Percentiles rank a stretch among this genome's conserved stretches.
phyloP scores from a whole-genome alignment of 2,329 filamentous ascomycete species.

The Blumeria graminis region DNA sequence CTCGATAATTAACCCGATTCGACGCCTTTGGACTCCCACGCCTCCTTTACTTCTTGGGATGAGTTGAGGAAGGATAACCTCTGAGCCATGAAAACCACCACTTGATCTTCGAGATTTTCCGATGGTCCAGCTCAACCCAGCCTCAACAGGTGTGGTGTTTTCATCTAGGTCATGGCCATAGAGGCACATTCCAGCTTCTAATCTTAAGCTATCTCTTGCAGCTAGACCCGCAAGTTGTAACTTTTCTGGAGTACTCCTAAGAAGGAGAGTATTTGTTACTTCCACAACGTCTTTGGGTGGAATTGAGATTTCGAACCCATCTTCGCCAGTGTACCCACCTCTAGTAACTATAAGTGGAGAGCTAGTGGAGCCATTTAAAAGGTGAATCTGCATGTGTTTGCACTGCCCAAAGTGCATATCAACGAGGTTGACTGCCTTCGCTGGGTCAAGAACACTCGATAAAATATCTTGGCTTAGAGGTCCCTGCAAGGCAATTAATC shows the following conservation, averaged over 20 bases:
- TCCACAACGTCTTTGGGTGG: constrained; percentile 37
- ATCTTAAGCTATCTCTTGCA: constrained; percentile 69
- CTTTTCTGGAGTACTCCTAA: constrained; percentile 28
- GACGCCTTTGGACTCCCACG: constrained; percentile 40
- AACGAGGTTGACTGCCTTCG: constrained; percentile 24
- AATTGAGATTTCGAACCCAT: constrained; percentile 91
- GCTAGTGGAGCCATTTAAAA: constrained; percentile 25
- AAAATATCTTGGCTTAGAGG: constrained; percentile 46
- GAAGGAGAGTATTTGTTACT: constrained; percentile 35
- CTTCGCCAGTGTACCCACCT: constrained; percentile 90
- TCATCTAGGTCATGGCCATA: constrained; percentile 96
- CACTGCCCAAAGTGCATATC: constrained; percentile 65
- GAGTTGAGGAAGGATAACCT: constrained; percentile 53
- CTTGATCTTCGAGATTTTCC: constrained; percentile 44
- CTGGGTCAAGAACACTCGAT: constrained; percentile 16
- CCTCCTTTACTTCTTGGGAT: constrained; percentile 50
- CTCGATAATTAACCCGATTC: constrained; percentile 61
- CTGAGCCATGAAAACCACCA: constrained; percentile 67
- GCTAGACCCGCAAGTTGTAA: constrained; percentile 71
- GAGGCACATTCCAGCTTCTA: constrained; percentile 97
- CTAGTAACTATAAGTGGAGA: constrained; percentile 50
- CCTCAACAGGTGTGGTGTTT: constrained; percentile 42
- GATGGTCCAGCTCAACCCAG: constrained; percentile 55
- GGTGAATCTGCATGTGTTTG: constrained; percentile 37
- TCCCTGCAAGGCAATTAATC: constrained; percentile 74